Evolutionary conservation across 176 grass and related monocot genomes (phyloP).

Genomic region (Eleusine coracana): DNA sequence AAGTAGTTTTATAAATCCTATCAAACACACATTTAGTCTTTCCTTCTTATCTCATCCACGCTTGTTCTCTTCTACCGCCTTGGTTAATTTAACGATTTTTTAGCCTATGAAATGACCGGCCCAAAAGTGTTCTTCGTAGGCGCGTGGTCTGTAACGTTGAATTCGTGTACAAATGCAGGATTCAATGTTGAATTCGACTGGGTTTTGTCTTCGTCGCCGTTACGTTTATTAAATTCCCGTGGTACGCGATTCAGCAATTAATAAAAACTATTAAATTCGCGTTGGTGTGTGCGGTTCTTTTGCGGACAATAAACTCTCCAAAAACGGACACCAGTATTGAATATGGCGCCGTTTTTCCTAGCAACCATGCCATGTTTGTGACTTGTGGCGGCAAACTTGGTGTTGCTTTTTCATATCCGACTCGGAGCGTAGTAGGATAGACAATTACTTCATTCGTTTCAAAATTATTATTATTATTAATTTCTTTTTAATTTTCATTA

Average conservation of each 20-base stretch:
- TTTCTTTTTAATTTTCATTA: no score
- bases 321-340: neutral
- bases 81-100: neutral
- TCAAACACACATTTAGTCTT: no score
- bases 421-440: slow-evolving; percentile 16
- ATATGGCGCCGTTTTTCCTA: neutral
- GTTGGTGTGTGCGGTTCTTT: neutral
- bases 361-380: neutral
- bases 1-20: no score
- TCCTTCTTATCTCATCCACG: neutral
- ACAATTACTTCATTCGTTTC: neutral
- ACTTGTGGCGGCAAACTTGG: slow-evolving; percentile 10
- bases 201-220: neutral
- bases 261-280: neutral
- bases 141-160: slow-evolving; percentile 34
- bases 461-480: no score
- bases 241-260: neutral
- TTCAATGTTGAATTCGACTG: slow-evolving; percentile 20
- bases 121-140: neutral
- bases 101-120: neutral
- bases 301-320: neutral
- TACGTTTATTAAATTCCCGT: neutral
- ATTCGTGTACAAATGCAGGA: slow-evolving; percentile 1
- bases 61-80: neutral
- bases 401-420: neutral